Base-by-base conservation (phyloP, 257 asterid species). In the Cynanchum wilfordii region DNA sequence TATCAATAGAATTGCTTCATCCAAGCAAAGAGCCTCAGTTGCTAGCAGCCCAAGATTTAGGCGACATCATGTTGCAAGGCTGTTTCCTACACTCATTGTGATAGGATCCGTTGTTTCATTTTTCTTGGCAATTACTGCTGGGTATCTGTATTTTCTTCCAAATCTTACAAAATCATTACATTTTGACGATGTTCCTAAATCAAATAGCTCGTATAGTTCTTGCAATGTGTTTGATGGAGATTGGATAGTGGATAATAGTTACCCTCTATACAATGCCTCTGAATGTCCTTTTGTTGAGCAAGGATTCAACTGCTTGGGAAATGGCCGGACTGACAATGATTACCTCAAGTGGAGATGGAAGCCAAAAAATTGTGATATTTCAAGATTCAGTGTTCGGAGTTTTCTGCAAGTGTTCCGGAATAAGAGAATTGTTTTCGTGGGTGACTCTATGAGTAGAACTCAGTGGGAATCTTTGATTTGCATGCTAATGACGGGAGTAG, bases 201-300 rank as follows among this genome's bases (percentile, higher is more conserved):
- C 81, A 29, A 84, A 33, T 33, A 33, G 38, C 38, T 33, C 38
- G 0, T 33, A 73, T 38, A 68, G 72, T 56, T 75, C 42, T 27
- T 92, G 97, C 74, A 85, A 89, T 80, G 69, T 89, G 12, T 88
- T 82, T 75, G 87, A 92, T 78, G 96, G 96, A 42, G 70, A 79
- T 52, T 89, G 96, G 97, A 84, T 86, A 42, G 12, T 77, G 55
- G 93, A 89, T 73, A 68, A 86, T 52, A 67, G 76, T 62, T 85
- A 83, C 70, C 96, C 96, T 2, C 76, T 84, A 84, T 90, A 92
- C 75, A 85, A 88, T 84, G 95, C 89, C 44, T 86, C 94, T 7
- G 87, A 33, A 3, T 33, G 38, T 33, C 38, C 38, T 0, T 33
- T 33, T 33, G 38, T 33, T 3, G 38, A 33, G 38, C 38, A 33